phyloP scores from a whole-genome alignment of 1,284 basidiomycete species.

The Marasmius sp. region DNA sequence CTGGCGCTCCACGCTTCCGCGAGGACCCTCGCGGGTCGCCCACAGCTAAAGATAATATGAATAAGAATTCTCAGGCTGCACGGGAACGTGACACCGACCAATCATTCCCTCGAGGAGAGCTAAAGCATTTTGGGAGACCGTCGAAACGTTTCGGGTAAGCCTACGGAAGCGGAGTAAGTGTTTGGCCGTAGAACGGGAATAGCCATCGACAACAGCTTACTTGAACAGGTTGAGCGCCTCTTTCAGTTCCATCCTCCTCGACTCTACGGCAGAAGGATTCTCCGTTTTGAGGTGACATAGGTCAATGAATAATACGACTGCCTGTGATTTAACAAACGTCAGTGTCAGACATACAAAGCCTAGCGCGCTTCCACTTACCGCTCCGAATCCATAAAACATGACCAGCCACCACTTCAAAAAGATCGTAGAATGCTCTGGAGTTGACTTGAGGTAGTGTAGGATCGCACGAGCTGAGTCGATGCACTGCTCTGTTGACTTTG shows the following conservation, averaged over 20 bases:
- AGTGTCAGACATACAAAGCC: not conserved
- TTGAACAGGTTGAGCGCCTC: constrained; percentile 22
- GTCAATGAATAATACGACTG: constrained; percentile 26
- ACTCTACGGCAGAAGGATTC: constrained; percentile 9
- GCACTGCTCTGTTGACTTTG: constrained; percentile 22
- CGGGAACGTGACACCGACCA: constrained; percentile 9
- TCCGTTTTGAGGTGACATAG: constrained; percentile 22
- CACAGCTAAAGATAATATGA: not conserved
- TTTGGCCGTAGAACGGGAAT: not conserved
- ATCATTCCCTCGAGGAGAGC: constrained; percentile 21
- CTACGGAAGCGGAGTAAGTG: constrained; percentile 10
- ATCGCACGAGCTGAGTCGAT: constrained; percentile 20
- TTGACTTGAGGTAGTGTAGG: constrained; percentile 20
- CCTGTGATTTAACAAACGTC: constrained; percentile 5
- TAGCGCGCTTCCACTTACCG: constrained; percentile 11
- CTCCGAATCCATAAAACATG: constrained; percentile 25
- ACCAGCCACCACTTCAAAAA: constrained; percentile 25
- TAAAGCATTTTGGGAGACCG: constrained; percentile 23
- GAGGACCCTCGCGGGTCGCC: not conserved
- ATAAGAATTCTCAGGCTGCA: not conserved
- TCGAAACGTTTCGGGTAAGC: constrained; percentile 22
- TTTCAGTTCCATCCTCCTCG: constrained; percentile 16
- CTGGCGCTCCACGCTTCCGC: not conserved
- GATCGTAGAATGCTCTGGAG: constrained; percentile 18
- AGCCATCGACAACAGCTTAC: constrained; percentile 2